Conservation (phyloP, 352 stramenopile species). For the Globisporangium carolinianum region DNA sequence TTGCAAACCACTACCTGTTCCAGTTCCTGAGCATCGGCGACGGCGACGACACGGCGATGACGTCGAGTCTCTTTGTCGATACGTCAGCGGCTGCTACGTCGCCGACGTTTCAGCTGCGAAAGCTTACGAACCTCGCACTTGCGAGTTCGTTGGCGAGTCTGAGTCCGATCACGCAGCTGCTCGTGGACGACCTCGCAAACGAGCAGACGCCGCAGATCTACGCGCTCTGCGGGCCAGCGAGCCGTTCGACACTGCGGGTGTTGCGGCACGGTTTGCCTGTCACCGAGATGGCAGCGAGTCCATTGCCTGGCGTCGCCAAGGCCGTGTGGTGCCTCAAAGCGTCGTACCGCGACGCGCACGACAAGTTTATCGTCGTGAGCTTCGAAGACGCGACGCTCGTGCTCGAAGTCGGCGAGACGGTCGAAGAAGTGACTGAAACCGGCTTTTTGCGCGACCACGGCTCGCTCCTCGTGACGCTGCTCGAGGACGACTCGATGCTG, state of each 20-base stretch:
- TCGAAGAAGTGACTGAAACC: conserved; percentile 96
- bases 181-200: conserved; percentile 93
- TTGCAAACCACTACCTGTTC: conserved; percentile 97
- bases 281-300: conserved; percentile 95
- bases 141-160: conserved; percentile 82
- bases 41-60: conserved; percentile 76
- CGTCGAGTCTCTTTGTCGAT: conserved; percentile 70
- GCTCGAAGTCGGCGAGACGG: conserved; percentile 94
- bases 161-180: conserved; percentile 91
- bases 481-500: conserved; percentile 94
- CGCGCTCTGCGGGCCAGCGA: conserved; percentile 90
- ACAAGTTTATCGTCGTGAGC: conserved; percentile 98
- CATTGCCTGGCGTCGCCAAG: conserved; percentile 93
- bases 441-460: conserved; percentile 93
- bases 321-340: conserved; percentile 94
- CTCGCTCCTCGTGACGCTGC: conserved; percentile 92
- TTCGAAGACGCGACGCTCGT: conserved; percentile 99
- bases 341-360: conserved; percentile 56
- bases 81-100: conserved; percentile 19
- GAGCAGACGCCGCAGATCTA: conserved; percentile 98
- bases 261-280: conserved; percentile 95
- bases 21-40: conserved; percentile 96
- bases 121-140: conserved; percentile 86
- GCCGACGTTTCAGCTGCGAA: conserved; percentile 69
- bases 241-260: conserved; percentile 92